A percentile compares a stretch with the other conserved stretches of the same genome.
Evolutionary conservation across 1,284 basidiomycete species (phyloP).

Genomic region (Acaromyces ingoldii): DNA sequence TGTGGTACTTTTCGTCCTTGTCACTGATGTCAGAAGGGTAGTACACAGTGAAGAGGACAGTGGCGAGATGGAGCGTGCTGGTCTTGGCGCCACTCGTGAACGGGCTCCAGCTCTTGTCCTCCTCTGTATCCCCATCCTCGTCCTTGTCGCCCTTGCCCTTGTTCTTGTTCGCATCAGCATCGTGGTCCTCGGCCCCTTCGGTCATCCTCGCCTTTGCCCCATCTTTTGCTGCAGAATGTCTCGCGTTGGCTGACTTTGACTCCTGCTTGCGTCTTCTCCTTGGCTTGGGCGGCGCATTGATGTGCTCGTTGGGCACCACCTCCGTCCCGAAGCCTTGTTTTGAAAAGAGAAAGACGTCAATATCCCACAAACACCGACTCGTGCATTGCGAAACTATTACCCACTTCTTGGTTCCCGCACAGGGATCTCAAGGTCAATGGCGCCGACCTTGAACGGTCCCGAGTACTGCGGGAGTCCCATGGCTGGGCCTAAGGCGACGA

Average conservation of each 20-base stretch:
- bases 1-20: slow-evolving; percentile 16
- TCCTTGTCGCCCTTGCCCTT: not conserved
- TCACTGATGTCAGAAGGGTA: slow-evolving; percentile 20
- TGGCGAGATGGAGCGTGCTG: slow-evolving; percentile 33
- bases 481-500: too few relatives aligned
- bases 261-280: slow-evolving; percentile 11
- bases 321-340: slow-evolving; percentile 8
- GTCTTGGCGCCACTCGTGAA: slow-evolving; percentile 19
- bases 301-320: slow-evolving; percentile 15
- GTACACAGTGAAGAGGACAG: slow-evolving; percentile 41
- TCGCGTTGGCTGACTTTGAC: slow-evolving; percentile 9
- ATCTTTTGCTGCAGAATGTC: not conserved
- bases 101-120: slow-evolving; percentile 11
- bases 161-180: not conserved
- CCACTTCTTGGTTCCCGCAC: slow-evolving; percentile 23
- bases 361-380: not conserved
- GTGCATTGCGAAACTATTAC: not conserved
- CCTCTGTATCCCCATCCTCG: not conserved
- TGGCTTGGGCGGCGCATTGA: slow-evolving; percentile 13
- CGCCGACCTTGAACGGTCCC: slow-evolving; percentile 34
- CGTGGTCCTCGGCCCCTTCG: not conserved
- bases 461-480: slow-evolving; percentile 27
- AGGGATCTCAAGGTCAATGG: slow-evolving; percentile 40
- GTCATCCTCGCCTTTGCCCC: not conserved
- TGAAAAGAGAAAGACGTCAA: not conserved